Evolutionary conservation across 179 eudicot genomes (phyloP).

Genomic region (Camellia oleifera): DNA sequence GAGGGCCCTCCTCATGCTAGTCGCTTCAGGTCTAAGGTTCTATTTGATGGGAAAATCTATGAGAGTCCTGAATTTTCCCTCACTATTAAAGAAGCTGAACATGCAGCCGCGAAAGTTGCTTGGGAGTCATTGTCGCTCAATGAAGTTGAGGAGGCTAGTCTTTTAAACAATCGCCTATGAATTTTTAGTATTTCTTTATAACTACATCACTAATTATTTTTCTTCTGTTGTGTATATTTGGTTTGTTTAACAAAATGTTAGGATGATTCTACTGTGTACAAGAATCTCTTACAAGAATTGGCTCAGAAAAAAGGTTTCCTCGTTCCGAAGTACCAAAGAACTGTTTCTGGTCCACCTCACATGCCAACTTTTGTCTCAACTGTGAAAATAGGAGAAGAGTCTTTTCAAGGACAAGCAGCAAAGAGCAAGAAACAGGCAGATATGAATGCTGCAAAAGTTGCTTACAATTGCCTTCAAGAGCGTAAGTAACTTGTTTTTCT

Average conservation of each 20-base stretch:
- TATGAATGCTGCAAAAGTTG: slow-evolving; percentile 77
- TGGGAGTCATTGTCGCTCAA: slow-evolving; percentile 36
- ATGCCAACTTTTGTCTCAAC: slow-evolving; percentile 50
- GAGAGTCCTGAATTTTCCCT: slow-evolving; percentile 41
- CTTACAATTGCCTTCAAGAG: slow-evolving; percentile 48
- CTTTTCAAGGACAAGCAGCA: slow-evolving; percentile 55
- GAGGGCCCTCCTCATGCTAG: slow-evolving; percentile 76
- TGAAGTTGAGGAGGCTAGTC: slow-evolving; percentile 53
- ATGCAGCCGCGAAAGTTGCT: slow-evolving; percentile 83
- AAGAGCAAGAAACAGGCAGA: slow-evolving; percentile 83
- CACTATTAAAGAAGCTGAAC: slow-evolving; percentile 83
- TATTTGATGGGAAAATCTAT: slow-evolving; percentile 47
- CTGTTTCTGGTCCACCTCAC: slow-evolving; percentile 59
- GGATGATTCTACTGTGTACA: slow-evolving; percentile 62
- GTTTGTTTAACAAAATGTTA: slow-evolving; percentile 20
- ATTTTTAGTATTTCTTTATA: not conserved
- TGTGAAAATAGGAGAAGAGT: slow-evolving; percentile 43
- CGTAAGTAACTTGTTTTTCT: slow-evolving; percentile 36
- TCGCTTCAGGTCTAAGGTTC: slow-evolving; percentile 65
- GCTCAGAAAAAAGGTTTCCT: slow-evolving; percentile 49
- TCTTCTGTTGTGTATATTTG: not conserved
- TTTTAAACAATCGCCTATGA: not conserved
- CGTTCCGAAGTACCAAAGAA: slow-evolving; percentile 56
- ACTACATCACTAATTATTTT: not conserved
- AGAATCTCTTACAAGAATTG: slow-evolving; percentile 66